Evolutionary conservation across 225 moss, liverwort and hornwort species (phyloP), one percentile per base, ranked within the genome.

Genomic region (Polytrichum formosum): DNA sequence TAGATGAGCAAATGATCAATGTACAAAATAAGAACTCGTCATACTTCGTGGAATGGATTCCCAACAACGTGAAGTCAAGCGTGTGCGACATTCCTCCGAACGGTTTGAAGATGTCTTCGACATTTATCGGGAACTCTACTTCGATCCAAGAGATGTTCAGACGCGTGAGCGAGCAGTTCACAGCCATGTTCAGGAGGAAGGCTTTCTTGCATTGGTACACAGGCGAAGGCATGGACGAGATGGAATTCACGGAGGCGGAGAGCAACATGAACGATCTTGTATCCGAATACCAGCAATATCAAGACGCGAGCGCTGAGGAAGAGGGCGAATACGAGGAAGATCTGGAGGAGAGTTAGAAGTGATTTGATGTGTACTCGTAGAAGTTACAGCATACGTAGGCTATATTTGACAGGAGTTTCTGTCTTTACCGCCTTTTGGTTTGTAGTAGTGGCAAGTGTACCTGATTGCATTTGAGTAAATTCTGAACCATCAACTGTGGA

Each of bases 221-320:
- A 10, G 85, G 85, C 0, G 85, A 86, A 76, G 85, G 85, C 10
- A 86, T 86, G 85, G 85, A 86, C 75, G 85, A 85, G 82, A 82
- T 86, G 85, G 85, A 86, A 60, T 86, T 86, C 70, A 82, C 85
- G 0, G 85, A 86, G 80, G 85, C 85, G 0, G 85, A 85, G 73
- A 84, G 84, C 75, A 84, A 84, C 73, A 84, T 84, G 84, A 84
- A 84, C 73, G 84, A 84, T 28, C 53, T 84, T 70, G 84, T 84
- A 56, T 84, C 84, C 0, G 84, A 84, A 68, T 84, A 84, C 70
- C 84, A 84, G 81, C 84, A 84, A 71, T 84, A 84, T 64, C 84
- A 84, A 76, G 84, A 84, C 65, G 84, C 84, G 0, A 77, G 76
- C 19, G 85, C 85, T 0, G 85, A 85, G 69, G 85, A 85, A 69